Conservation (phyloP, 1,139 yeast species). For the Pichiaceae sp. region DNA sequence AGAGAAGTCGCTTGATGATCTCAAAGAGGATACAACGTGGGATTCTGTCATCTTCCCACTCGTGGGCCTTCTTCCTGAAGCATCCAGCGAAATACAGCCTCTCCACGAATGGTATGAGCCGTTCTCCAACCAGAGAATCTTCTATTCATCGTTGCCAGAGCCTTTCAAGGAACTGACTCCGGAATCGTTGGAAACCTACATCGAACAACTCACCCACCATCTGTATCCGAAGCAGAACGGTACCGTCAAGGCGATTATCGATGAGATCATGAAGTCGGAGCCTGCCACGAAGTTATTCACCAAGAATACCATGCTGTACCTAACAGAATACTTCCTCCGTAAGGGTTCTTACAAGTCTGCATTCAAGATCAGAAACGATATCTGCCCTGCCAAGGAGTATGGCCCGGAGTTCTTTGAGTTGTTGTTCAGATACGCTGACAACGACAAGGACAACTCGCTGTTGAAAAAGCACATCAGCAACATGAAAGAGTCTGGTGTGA, state of each 20-base stretch:
- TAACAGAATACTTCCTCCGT: background rate
- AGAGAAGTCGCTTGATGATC: background rate
- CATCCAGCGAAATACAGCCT: background rate
- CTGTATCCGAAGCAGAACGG: background rate
- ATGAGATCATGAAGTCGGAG: background rate
- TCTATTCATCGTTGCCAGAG: background rate
- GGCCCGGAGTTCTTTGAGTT: background rate
- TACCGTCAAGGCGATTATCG: background rate
- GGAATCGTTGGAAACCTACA: background rate
- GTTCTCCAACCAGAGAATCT: background rate
- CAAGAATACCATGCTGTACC: background rate
- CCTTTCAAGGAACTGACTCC: background rate
- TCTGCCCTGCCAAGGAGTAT: background rate
- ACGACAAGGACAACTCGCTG: background rate
- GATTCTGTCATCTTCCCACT: background rate
- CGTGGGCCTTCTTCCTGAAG: background rate
- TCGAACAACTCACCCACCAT: background rate
- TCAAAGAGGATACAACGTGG: background rate
- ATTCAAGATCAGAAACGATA: background rate
- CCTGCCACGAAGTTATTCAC: background rate
- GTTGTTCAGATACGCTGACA: background rate
- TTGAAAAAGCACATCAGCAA: background rate
- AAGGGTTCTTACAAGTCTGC: background rate
- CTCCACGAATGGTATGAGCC: background rate
- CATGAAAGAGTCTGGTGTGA: background rate